Conservation (phyloP, 495 filamentous ascomycete species). For the Penicillium goetzii region DNA sequence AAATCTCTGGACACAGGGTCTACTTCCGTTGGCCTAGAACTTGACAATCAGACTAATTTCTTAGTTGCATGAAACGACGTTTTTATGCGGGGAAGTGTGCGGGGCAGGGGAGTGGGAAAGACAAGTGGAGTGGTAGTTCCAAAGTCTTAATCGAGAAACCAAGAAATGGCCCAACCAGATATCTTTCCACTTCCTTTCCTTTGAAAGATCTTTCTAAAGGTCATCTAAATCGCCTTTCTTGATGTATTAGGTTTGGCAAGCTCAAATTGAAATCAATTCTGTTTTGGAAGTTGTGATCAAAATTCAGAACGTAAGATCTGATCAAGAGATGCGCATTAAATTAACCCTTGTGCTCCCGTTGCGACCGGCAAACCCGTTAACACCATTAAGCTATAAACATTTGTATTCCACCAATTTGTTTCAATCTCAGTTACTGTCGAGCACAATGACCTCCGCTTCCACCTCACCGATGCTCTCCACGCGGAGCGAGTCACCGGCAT, state of each 20-base stretch:
- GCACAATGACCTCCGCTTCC: constrained; percentile 68
- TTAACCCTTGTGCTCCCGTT: background rate
- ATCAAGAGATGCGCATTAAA: background rate
- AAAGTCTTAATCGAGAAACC: too few species aligned
- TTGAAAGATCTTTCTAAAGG: too few species aligned
- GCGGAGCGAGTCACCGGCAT: constrained; percentile 60
- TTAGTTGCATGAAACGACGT: too few species aligned
- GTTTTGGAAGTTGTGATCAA: background rate
- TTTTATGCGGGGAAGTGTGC: too few species aligned
- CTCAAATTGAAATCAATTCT: background rate
- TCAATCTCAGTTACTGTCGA: constrained; percentile 53
- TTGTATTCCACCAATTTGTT: background rate
- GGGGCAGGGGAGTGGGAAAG: too few species aligned
- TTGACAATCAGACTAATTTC: too few species aligned
- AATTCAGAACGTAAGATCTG: background rate
- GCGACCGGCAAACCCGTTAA: background rate
- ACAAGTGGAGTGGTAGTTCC: too few species aligned
- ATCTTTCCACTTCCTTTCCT: too few species aligned
- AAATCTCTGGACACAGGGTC: too few species aligned
- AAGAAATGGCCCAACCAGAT: too few species aligned
- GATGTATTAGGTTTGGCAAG: background rate
- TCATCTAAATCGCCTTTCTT: too few species aligned
- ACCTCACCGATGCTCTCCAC: constrained; percentile 68
- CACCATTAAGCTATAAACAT: background rate
- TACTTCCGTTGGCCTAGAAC: too few species aligned